These are phyloP conservation scores for Neurospora sp. DNA, from an alignment of 495 filamentous ascomycete species.

Conservation along the genomic window DNA sequence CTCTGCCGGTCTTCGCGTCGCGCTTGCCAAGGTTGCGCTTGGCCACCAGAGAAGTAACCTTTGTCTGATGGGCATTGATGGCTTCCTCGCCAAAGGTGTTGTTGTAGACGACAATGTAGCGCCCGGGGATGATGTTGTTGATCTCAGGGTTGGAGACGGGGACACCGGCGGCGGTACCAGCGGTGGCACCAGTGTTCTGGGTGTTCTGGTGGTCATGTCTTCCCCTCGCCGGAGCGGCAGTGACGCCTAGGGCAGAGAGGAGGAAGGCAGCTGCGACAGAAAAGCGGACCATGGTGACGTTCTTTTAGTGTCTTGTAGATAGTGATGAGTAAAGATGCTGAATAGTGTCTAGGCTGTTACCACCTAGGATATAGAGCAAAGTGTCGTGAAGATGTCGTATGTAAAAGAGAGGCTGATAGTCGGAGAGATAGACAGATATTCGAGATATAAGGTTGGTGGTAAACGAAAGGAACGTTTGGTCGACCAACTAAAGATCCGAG, in stretches of 20 bases:
- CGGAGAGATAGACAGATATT: background rate
- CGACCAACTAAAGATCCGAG: background rate
- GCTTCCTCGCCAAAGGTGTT: constrained; percentile 29
- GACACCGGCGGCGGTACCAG: constrained; percentile 23
- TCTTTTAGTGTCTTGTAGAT: background rate
- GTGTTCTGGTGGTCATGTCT: background rate
- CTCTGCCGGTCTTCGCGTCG: constrained; percentile 22
- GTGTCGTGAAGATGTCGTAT: background rate
- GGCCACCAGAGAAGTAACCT: constrained; percentile 30
- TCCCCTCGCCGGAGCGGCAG: constrained; percentile 15
- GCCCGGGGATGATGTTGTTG: constrained; percentile 30
- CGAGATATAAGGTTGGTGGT: background rate
- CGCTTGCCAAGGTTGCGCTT: constrained; percentile 40
- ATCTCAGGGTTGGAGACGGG: constrained; percentile 34
- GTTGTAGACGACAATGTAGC: constrained; percentile 43
- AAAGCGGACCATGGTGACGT: constrained; percentile 19
- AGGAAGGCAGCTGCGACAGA: constrained; percentile 19
- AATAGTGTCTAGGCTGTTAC: background rate
- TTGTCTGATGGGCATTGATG: constrained; percentile 29
- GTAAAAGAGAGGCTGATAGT: background rate
- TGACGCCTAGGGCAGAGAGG: constrained; percentile 21
- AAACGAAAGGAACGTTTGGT: background rate
- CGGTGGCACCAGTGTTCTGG: background rate
- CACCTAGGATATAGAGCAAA: background rate
- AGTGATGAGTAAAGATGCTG: background rate